These are phyloP conservation scores for Diaporthe aspalathi DNA, from an alignment of 2,329 filamentous ascomycete species.

Conservation along the genomic window DNA sequence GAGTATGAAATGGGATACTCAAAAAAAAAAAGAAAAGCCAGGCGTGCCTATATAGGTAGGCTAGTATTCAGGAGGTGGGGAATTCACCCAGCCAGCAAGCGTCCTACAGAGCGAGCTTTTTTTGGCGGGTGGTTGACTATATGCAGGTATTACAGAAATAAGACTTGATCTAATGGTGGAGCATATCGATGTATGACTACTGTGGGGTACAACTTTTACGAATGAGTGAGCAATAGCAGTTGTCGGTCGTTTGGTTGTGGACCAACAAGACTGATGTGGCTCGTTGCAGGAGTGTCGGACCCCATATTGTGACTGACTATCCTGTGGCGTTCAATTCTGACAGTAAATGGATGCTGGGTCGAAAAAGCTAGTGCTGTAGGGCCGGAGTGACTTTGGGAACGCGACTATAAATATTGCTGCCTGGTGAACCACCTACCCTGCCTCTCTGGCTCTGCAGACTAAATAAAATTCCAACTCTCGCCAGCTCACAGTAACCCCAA, in stretches of 20 bases:
- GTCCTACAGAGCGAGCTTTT: background rate
- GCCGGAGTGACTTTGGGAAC: background rate
- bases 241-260: too few relatives aligned
- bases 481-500: background rate
- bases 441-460: background rate
- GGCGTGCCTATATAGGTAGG: slow-evolving; percentile 15
- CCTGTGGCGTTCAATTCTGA: background rate
- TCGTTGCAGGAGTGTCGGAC: background rate
- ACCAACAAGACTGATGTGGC: background rate
- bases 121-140: background rate
- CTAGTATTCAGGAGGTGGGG: background rate
- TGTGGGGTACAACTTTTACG: background rate
- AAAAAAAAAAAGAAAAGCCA: slow-evolving; percentile 5
- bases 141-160: slow-evolving; percentile 5
- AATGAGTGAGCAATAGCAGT: too few relatives aligned
- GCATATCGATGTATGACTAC: background rate
- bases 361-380: background rate
- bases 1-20: slow-evolving; percentile 9
- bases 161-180: slow-evolving; percentile 10
- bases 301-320: too few relatives aligned
- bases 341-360: background rate
- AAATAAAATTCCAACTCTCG: background rate
- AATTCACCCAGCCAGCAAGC: background rate
- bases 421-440: background rate
- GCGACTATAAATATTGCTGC: background rate